Evolutionary conservation across 805 yeast species (phyloP), one percentile per base, ranked within the genome.

Genomic region (Yamadazyma phyllophila): DNA sequence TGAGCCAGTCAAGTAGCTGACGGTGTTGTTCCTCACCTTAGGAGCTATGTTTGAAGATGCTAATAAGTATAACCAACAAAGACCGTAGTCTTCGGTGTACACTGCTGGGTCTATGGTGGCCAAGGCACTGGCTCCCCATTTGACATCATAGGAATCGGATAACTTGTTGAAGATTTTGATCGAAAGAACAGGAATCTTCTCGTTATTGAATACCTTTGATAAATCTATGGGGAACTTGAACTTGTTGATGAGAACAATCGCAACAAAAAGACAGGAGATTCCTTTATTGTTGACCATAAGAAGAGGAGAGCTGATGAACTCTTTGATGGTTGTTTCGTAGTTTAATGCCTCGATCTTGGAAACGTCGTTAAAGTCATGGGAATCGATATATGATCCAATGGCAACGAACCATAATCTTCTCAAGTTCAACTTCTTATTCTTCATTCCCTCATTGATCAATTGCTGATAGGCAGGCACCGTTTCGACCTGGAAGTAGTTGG

Each of bases 391-490:
- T n/a, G 57, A 43, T 4, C 80, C 83, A 12, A 85, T 57, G 30
- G 78, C 63, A 31, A 72, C 57, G 45, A 76, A 74, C 97, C 97
- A 92, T 15, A 80, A 65, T 56, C 79, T 80, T 53, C 85, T 77
- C 17, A 87, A 62, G 27, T 77, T 77, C 10, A 75, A 63, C 52
- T 86, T 87, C 55, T 85, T 75, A 32, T 87, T 91, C 11, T 65
- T 59, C 11, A 89, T 65, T 0, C 97, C 97, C 13, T 71, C 63
- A n/a, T 62, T 64, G 27, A 87, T 60, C 38, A 57, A 50, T 14
- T 45, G 42, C 26, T 49, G 51, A n/a, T 48, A 50, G 4, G 44
- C 45, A 2, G 55, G 56, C 2, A 50, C 51, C 1, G 57, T 44
- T 1, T 53, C 48, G 16, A 67, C 48, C 2, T 66, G 41, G 9